phyloP scores from a whole-genome alignment of 2,329 filamentous ascomycete species.

The Rhytidhysteron rufulum region DNA sequence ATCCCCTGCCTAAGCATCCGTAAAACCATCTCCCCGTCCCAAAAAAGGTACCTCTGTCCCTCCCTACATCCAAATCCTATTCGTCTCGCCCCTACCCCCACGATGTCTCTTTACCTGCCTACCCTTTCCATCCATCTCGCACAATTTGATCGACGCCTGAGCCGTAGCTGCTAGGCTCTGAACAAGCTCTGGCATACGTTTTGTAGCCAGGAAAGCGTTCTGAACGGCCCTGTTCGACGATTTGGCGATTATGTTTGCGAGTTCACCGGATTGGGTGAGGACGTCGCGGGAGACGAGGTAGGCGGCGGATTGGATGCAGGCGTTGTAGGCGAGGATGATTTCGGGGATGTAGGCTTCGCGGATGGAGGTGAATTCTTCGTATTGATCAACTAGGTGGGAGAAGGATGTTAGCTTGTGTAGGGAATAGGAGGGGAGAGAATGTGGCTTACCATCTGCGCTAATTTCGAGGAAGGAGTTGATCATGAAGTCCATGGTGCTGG shows the following conservation, averaged over 20 bases:
- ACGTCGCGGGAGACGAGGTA: conserved; percentile 70
- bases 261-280: conserved; percentile 80
- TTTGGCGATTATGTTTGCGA: conserved; percentile 68
- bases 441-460: conserved; percentile 16
- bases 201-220: conserved; percentile 35
- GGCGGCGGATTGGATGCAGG: conserved; percentile 74
- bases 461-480: conserved; percentile 27
- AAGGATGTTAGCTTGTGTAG: background rate
- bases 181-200: conserved; percentile 44
- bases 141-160: conserved; percentile 61
- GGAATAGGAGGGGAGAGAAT: background rate
- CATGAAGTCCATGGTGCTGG: conserved; percentile 35
- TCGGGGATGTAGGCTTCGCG: conserved; percentile 81
- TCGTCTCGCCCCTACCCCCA: conserved; percentile 39
- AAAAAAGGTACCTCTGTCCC: too few relatives aligned
- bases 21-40: too few relatives aligned
- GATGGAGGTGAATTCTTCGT: conserved; percentile 60
- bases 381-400: conserved; percentile 44
- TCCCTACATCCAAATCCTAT: conserved; percentile 45
- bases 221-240: conserved; percentile 29
- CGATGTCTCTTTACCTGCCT: conserved; percentile 41
- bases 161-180: conserved; percentile 69
- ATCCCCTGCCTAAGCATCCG: too few relatives aligned
- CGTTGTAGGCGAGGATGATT: conserved; percentile 77
- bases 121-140: conserved; percentile 30